Base-by-base conservation (phyloP, 2,329 filamentous ascomycete species). In the Colletotrichum sp. region DNA sequence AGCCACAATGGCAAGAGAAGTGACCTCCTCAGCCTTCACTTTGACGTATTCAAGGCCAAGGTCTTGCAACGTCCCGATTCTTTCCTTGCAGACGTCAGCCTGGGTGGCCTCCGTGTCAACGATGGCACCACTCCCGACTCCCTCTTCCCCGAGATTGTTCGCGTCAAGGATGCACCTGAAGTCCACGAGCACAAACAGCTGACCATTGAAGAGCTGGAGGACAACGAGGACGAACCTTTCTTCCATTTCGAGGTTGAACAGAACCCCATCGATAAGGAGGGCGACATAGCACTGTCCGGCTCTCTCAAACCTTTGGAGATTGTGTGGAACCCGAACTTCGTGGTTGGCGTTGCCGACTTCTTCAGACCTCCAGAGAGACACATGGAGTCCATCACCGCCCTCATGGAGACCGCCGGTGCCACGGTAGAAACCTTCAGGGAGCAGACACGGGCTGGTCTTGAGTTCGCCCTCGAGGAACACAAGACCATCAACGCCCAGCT, bases 401-500 rank as follows among this genome's bases (percentile, higher is more conserved):
- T 99, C 71, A 95, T 99, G 93, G 97, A 99, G 84, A 95, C 94
- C 62, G 97, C 97, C 7, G 96, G 97, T 28, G 96, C 96, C 3
- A 99, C 97, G 0, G 96, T 99, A 0, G 96, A 99, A 84, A 96
- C 96, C 9, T 89, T 99, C 74, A 92, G 97, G 38, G 96, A 98
- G 83, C 97, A 99, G 85, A 99, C 97, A 6, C 92, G 97, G 82
- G 96, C 97, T 66, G 96, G 97, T 30, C 91, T 99, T 38, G 96
- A 99, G 84, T 99, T 98, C 84, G 97, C 97, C 0, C 88, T 99
- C 5, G 94, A 98, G 81, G 97, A 99, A 82, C 97, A 99, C 88
- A 98, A 98, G 88, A 98, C 97, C 3, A 94, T 99, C 82, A 98
- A 99, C 80, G 96, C 96, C 16, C 95, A 98, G 80, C 89, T 99